Base-by-base conservation (phyloP, 106 monocot genomes). In the Xerophyta viscosa region DNA sequence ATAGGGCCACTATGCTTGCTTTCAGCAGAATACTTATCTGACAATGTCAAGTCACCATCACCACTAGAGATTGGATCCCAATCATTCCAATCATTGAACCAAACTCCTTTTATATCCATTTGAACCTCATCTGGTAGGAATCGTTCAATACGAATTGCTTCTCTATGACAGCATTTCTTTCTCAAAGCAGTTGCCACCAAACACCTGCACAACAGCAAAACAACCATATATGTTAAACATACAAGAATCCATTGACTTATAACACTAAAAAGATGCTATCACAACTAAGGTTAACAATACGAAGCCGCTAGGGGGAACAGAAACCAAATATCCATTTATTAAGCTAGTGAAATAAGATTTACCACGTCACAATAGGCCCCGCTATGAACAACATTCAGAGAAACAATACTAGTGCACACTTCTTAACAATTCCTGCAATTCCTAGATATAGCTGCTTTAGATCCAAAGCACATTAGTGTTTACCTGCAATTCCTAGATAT, bases 31-130 rank as follows among this genome's bases (percentile, higher is more conserved):
- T 75, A 71, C 31, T 76, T 67, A 52, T 82, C 82, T 48, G 78
- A 66, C 24, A 84, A 66, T 17, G 67, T 81, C 50, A 85, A 64
- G 64, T 96, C 96, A 70, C 73, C 73, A 19, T 76, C 63, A 9
- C 83, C 92, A 62, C 71, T 86, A 59, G 96, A 89, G 29, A 82
- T 63, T 45, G 89, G 72, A 73, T 98, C 85, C 89, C 86, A 89
- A 33, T 69, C 59, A 42, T 65, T 81, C 73, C 85, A 98, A 31
- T 82, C 69, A 26, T 31, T 48, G 50, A 86, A 64, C 71, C 61
- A 82, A 26, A 26, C 47, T 4, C 19, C 56, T 24, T 63, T 53
- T 26, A 58, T 47, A 37, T 70, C 65, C 27, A 57, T 39, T 25
- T 65, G 56, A n/a, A n/a, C n/a, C 43, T 75, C 61, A 44, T 64